Conservation (phyloP, 495 filamentous ascomycete species). For the Haplographium delicatum region DNA sequence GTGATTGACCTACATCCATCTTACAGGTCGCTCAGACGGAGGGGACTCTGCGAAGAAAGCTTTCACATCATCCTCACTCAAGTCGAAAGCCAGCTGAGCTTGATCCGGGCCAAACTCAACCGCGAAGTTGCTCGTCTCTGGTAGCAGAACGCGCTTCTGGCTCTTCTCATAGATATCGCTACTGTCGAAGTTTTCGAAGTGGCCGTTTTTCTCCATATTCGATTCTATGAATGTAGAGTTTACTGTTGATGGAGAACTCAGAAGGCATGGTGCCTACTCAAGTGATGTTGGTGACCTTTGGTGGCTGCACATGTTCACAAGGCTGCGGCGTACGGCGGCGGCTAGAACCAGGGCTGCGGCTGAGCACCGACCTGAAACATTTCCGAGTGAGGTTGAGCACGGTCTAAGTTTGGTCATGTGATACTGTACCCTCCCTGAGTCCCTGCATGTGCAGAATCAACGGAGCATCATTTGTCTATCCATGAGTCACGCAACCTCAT, state of each 20-base stretch:
- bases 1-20: constrained; percentile 61
- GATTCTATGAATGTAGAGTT: not conserved
- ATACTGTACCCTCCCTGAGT: too few relatives aligned
- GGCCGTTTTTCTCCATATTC: constrained; percentile 13
- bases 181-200: constrained; percentile 54
- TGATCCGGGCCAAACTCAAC: constrained; percentile 64
- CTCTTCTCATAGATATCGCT: constrained; percentile 37
- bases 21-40: constrained; percentile 28
- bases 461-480: too few relatives aligned
- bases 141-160: constrained; percentile 31
- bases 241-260: not conserved
- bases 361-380: too few relatives aligned
- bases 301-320: not conserved
- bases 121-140: constrained; percentile 56
- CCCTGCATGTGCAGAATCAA: too few relatives aligned
- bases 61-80: constrained; percentile 41
- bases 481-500: constrained; percentile 13
- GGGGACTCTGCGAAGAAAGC: constrained; percentile 27
- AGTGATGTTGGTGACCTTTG: not conserved
- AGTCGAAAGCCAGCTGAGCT: constrained; percentile 57
- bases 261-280: not conserved
- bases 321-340: constrained; percentile 8
- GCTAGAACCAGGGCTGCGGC: too few relatives aligned
- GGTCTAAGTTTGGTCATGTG: too few relatives aligned
- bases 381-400: too few relatives aligned